Percentiles rank a stretch among this genome's conserved stretches.
phyloP scores from a whole-genome alignment of 2,329 filamentous ascomycete genomes.

The Venturia asperata region DNA sequence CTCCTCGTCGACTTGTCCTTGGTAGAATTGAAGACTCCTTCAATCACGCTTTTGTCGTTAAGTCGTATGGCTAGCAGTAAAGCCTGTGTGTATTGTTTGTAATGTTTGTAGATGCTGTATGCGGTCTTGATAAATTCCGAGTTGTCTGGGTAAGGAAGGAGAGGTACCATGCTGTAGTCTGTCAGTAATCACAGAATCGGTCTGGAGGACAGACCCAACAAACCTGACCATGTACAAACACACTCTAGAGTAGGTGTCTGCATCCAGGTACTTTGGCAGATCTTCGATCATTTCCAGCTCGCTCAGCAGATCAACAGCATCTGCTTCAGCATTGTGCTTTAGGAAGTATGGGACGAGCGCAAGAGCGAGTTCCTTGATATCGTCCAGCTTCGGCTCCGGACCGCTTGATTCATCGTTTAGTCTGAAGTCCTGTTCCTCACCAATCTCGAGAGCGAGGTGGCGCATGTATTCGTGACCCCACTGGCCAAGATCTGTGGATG shows the following conservation, averaged over 20 bases:
- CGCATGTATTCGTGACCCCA: constrained; percentile 99
- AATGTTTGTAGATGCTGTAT: constrained; percentile 86
- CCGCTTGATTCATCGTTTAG: constrained; percentile 71
- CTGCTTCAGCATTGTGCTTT: constrained; percentile 94
- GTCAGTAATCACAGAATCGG: constrained; percentile 23
- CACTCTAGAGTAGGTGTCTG: constrained; percentile 86
- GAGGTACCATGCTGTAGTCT: constrained; percentile 72
- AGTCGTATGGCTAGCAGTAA: constrained; percentile 90
- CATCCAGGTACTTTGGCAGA: constrained; percentile 81
- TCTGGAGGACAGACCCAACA: constrained; percentile 20
- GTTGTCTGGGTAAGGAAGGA: constrained; percentile 96
- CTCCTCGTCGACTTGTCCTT: constrained; percentile 77
- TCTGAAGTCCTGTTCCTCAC: constrained; percentile 84
- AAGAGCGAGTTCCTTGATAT: constrained; percentile 77
- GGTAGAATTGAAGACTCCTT: constrained; percentile 71
- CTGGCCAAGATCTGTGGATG: constrained; percentile 84
- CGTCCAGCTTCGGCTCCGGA: constrained; percentile 47
- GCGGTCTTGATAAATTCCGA: constrained; percentile 89
- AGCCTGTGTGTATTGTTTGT: constrained; percentile 88
- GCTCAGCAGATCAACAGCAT: constrained; percentile 93
- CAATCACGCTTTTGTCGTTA: constrained; percentile 78
- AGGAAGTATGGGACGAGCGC: constrained; percentile 89
- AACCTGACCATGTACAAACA: constrained; percentile 90
- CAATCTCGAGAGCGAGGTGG: constrained; percentile 91
- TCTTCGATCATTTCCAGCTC: constrained; percentile 96